Evolutionary conservation across 352 stramenopile species (phyloP), one percentile per base, ranked within the genome.

Genomic region (Globisporangium rhizosaccharum): DNA sequence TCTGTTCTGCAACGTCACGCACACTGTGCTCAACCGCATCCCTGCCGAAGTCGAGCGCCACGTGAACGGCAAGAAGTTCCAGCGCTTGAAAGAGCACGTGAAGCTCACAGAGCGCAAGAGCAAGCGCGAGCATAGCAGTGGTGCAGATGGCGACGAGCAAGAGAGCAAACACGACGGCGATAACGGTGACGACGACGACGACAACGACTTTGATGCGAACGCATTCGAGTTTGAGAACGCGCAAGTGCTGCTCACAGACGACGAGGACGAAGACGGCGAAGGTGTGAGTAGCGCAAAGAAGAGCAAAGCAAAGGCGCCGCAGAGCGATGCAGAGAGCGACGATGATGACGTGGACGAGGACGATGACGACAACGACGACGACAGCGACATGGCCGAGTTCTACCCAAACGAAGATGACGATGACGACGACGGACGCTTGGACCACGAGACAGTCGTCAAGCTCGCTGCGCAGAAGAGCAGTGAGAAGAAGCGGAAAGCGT

Each of bases 1-100:
- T 48, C 56, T 97, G n/a, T 97, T 70, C 52, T 97, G 89, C 72
- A 95, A 92, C 42, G 76, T 97, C 36, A 96, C 89, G 5, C 68
- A 77, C 45, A 90, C 65, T 28, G 71, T 90, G 28, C 65, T 97
- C n/a, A 97, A 97, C 68, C 79, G 81, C 56, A 96, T 97, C 53
- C 89, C 89, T 12, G 62, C 68, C 14, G 79, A 97, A 63, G 79
- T 97, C 15, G 88, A 96, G 71, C 90, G 85, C 47, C 89, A 97
- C 66, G 76, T 96, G 58, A 85, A 88, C 42, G 89, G 89, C 44
- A 96, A 96, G 56, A 85, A 85, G 53, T 97, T 89, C 69, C 68
- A 85, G 62, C 82, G 84, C 11, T 65, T 92, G 65, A 91, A 91
- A 62, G 68, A 83, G 57, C 72, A 92, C 54, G 80, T 89, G 48